A percentile compares a stretch with the other conserved stretches of the same genome.
Evolutionary conservation across 2,329 filamentous ascomycete species (phyloP).

Genomic region (Mycosphaerella sp.): DNA sequence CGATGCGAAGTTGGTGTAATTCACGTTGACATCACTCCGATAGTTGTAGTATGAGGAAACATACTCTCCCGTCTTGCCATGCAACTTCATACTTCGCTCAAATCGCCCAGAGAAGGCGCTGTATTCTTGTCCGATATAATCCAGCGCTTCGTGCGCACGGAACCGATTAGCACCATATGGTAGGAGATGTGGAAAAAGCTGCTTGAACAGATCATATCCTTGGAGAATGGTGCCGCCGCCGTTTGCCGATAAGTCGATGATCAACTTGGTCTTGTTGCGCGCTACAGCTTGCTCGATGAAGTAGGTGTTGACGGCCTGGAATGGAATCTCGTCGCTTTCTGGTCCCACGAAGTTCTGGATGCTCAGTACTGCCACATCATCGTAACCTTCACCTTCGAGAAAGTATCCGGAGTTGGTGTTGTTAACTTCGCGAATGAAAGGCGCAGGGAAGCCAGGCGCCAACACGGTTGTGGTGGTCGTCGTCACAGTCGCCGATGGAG

Average conservation of each 20-base stretch:
- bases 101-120: slow-evolving; percentile 32
- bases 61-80: slow-evolving; percentile 37
- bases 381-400: slow-evolving; percentile 40
- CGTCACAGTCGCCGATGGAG: slow-evolving; percentile 8
- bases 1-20: slow-evolving; percentile 44
- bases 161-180: slow-evolving; percentile 48
- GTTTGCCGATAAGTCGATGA: slow-evolving; percentile 55
- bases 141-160: slow-evolving; percentile 45
- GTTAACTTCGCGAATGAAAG: slow-evolving; percentile 35
- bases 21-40: slow-evolving; percentile 42
- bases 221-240: slow-evolving; percentile 53
- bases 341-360: slow-evolving; percentile 38
- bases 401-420: slow-evolving; percentile 45
- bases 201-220: slow-evolving; percentile 56
- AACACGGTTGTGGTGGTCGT: slow-evolving; percentile 21
- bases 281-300: slow-evolving; percentile 39
- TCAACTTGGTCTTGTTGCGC: slow-evolving; percentile 53
- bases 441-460: slow-evolving; percentile 41
- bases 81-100: slow-evolving; percentile 28
- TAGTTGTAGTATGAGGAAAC: slow-evolving; percentile 44
- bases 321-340: slow-evolving; percentile 29
- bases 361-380: slow-evolving; percentile 42
- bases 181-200: slow-evolving; percentile 47
- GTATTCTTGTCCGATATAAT: slow-evolving; percentile 40
- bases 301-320: slow-evolving; percentile 39